Conservation (phyloP, 2,329 filamentous ascomycete genomes). For the Coniochaeta hoffmannii region DNA sequence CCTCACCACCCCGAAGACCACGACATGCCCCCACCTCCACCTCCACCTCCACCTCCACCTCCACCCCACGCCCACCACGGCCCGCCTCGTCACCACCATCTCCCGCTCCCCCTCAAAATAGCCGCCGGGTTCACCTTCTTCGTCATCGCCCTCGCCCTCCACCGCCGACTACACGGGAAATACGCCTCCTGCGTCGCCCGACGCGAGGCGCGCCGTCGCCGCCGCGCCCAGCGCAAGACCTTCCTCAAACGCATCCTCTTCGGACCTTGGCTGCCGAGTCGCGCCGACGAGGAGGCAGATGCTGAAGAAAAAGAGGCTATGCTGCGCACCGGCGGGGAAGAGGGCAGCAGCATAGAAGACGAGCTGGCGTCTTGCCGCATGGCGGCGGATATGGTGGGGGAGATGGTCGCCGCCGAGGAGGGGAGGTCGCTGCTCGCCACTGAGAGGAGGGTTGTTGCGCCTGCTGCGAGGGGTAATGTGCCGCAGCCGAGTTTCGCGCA, state of each 20-base stretch:
- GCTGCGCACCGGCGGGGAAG: slow-evolving; percentile 15
- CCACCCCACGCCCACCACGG: slow-evolving; percentile 4
- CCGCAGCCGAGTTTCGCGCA: slow-evolving; percentile 18
- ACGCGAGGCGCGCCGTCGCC: slow-evolving; percentile 13
- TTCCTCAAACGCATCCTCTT: slow-evolving; percentile 23
- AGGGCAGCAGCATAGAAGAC: slow-evolving; percentile 34
- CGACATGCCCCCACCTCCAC: neutral
- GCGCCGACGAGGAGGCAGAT: slow-evolving; percentile 16
- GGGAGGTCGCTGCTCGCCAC: slow-evolving; percentile 17
- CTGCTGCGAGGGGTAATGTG: neutral
- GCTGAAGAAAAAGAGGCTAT: slow-evolving; percentile 32
- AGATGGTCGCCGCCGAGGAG: slow-evolving; percentile 37
- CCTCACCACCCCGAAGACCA: neutral
- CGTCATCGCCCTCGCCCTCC: slow-evolving; percentile 16
- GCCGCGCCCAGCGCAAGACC: slow-evolving; percentile 10
- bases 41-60: neutral
- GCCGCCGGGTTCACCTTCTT: slow-evolving; percentile 11
- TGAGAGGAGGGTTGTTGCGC: slow-evolving; percentile 9
- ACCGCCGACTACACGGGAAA: slow-evolving; percentile 19
- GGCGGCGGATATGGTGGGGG: slow-evolving; percentile 36
- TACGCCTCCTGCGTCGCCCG: slow-evolving; percentile 17
- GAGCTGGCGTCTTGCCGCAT: slow-evolving; percentile 40
- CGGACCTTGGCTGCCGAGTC: slow-evolving; percentile 14
- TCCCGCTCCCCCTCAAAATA: neutral
- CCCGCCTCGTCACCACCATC: neutral